Percentiles rank a stretch among this genome's conserved stretches.
Evolutionary conservation across 192 early-diverging fungal genomes (phyloP).

Genomic region (Linnemannia elongata): DNA sequence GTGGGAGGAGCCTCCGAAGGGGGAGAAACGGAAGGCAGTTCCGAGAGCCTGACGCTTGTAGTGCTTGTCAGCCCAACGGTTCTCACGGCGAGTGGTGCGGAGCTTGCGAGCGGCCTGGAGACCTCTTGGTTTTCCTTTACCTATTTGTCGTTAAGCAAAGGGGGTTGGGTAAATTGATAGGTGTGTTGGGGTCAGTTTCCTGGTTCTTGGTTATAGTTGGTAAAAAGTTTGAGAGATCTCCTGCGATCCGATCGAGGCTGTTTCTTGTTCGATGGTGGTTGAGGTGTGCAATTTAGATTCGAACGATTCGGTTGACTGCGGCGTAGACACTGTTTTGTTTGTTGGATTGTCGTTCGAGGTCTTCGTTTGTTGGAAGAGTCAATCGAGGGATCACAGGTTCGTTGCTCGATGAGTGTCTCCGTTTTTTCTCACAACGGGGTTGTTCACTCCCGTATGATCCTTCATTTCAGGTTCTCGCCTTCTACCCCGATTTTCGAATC

Average conservation of each 20-base stretch:
- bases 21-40: constrained; percentile 98
- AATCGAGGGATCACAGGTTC: constrained; percentile 17
- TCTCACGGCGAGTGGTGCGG: constrained; percentile 96
- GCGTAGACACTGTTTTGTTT: neutral
- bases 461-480: neutral
- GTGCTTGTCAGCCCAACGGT: constrained; percentile 99
- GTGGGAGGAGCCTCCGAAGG: constrained; percentile 99
- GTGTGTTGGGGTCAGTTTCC: neutral
- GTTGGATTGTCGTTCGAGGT: neutral
- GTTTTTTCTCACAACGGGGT: neutral
- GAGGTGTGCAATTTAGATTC: neutral
- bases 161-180: neutral
- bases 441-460: neutral
- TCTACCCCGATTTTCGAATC: neutral
- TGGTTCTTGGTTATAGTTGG: neutral
- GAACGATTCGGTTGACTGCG: constrained; percentile 1
- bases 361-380: neutral
- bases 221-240: neutral
- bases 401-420: neutral
- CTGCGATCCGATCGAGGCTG: neutral
- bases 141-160: constrained; percentile 35
- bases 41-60: constrained; percentile 99
- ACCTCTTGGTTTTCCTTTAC: constrained; percentile 96
- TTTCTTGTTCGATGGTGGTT: neutral
- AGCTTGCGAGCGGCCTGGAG: constrained; percentile 99